Conservation (phyloP, 2,329 filamentous ascomycete species). For the Trematosphaeria pertusa region DNA sequence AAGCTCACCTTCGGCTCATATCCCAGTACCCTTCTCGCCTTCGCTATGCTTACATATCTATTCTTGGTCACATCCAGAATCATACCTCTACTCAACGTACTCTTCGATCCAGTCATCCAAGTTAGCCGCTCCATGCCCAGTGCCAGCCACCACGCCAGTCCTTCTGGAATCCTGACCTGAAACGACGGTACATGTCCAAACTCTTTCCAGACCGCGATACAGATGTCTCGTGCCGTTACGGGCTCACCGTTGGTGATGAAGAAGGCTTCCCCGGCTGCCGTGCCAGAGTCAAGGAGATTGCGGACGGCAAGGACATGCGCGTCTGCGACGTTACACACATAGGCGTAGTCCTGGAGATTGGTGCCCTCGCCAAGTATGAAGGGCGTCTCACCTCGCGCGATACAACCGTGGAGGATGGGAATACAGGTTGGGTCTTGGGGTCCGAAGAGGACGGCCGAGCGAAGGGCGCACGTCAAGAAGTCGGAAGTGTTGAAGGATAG, state of each 20-base stretch:
- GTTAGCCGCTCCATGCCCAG: conserved; percentile 55
- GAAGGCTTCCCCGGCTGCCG: conserved; percentile 78
- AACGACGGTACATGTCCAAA: conserved; percentile 62
- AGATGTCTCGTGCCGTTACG: conserved; percentile 90
- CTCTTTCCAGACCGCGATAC: conserved; percentile 75
- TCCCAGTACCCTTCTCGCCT: conserved; percentile 60
- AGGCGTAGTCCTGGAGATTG: conserved; percentile 75
- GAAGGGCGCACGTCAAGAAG: conserved; percentile 80
- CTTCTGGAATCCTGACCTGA: conserved; percentile 56
- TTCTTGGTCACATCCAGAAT: conserved; percentile 62
- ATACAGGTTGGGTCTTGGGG: conserved; percentile 83
- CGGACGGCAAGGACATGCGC: conserved; percentile 82
- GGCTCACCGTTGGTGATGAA: conserved; percentile 90
- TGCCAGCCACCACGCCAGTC: conserved; percentile 58
- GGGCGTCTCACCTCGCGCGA: conserved; percentile 70
- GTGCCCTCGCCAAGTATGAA: conserved; percentile 81
- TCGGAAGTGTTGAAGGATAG: conserved; percentile 72
- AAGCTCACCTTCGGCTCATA: conserved; percentile 60
- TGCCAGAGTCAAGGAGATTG: conserved; percentile 69
- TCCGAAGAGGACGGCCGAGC: conserved; percentile 89
- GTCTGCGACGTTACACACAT: conserved; percentile 73
- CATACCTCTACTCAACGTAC: conserved; percentile 60
- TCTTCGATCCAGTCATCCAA: conserved; percentile 54
- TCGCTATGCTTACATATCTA: conserved; percentile 61
- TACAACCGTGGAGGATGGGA: conserved; percentile 75